These are phyloP conservation scores for Solanum paucissectum DNA, from an alignment of 257 asterid species.

Conservation along the genomic window DNA sequence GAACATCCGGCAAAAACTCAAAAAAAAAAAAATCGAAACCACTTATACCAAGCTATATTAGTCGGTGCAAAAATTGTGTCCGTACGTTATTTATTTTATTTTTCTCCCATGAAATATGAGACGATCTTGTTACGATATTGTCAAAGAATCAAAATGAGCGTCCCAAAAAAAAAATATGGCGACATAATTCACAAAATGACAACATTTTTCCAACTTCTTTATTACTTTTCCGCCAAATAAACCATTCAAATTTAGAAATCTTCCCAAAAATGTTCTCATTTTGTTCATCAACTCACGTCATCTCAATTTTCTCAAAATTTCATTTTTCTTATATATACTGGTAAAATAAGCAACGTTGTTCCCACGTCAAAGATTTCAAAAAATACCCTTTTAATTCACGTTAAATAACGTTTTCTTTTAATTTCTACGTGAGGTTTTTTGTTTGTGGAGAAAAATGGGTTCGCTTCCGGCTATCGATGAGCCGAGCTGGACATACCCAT, in stretches of 20 bases:
- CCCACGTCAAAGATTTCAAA: not conserved
- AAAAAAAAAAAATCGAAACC: too few species aligned
- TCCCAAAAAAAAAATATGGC: constrained; percentile 1
- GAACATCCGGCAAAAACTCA: rapidly evolving
- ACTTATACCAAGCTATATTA: not conserved
- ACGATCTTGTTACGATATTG: not conserved
- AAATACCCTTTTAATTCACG: not conserved
- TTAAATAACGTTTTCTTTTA: not conserved
- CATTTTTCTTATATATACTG: not conserved
- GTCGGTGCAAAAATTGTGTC: not conserved
- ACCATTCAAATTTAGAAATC: not conserved
- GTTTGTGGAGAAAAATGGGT: constrained; percentile 33
- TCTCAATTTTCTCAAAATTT: not conserved
- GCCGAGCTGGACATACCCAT: constrained; percentile 39
- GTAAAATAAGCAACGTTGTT: not conserved
- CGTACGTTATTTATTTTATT: not conserved
- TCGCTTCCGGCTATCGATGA: constrained; percentile 30
- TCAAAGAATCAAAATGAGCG: not conserved
- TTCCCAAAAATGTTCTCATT: not conserved
- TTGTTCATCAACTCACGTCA: not conserved
- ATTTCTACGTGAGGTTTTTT: not conserved
- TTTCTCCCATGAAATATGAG: not conserved
- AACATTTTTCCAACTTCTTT: constrained; percentile 3
- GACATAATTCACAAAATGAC: constrained; percentile 19
- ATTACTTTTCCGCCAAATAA: not conserved